A percentile compares a stretch with the other conserved stretches of the same genome.
Conservation (phyloP, 257 asterid genomes). For the Solanum chiquidenum region DNA sequence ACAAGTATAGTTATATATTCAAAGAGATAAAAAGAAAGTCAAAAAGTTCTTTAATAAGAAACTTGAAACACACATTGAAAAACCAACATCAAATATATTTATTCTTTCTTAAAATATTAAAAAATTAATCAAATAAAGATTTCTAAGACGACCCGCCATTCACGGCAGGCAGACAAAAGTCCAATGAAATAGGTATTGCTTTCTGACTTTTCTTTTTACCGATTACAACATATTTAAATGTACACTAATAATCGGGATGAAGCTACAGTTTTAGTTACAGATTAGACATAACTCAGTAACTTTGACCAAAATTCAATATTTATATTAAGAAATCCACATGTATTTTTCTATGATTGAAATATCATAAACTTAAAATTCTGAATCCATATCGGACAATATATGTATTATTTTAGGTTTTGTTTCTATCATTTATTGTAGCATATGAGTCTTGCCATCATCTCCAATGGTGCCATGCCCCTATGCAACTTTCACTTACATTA, state of each 20-base stretch:
- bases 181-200: background rate
- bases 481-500: background rate
- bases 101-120: background rate
- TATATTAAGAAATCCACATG: background rate
- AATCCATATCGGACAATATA: background rate
- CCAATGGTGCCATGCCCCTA: background rate
- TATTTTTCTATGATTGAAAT: too few species aligned
- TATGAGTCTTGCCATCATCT: background rate
- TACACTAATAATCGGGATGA: accelerated
- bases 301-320: background rate
- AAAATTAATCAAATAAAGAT: background rate
- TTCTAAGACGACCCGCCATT: background rate
- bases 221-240: background rate
- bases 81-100: background rate
- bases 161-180: background rate
- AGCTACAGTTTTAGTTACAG: background rate
- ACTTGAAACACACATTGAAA: background rate
- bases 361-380: background rate
- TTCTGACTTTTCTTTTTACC: background rate
- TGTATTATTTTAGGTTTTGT: background rate
- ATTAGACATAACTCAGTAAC: background rate
- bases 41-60: background rate
- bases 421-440: background rate
- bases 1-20: background rate
- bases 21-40: background rate